Conservation (phyloP, 805 yeast genomes). For the Myxozyma melibiosi region DNA sequence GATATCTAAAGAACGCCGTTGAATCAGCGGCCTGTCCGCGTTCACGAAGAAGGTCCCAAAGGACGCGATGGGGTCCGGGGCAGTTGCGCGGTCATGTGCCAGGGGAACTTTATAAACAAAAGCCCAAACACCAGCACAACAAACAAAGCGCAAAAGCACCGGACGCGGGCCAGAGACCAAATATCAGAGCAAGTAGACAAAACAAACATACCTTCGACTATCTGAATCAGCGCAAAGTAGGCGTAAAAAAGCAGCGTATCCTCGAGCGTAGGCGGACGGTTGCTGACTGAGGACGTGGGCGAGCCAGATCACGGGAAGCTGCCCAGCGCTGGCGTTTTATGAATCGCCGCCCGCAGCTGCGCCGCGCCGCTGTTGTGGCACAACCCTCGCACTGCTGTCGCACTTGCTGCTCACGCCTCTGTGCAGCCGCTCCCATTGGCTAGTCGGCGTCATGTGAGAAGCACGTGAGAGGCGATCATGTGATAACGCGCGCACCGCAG, state of each 20-base stretch:
- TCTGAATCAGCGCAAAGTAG: not conserved
- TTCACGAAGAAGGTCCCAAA: not conserved
- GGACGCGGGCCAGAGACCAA: not conserved
- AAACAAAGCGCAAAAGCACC: not conserved
- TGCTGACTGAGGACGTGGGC: not conserved
- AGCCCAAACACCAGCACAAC: not conserved
- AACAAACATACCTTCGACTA: not conserved
- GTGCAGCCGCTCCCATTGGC: conserved; percentile 7
- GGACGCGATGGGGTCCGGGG: not conserved
- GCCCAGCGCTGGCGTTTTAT: conserved; percentile 15
- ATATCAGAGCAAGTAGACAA: not conserved
- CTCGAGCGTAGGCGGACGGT: not conserved
- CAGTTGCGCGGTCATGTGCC: conserved; percentile 23
- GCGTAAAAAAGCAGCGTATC: not conserved
- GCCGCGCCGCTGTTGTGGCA: not conserved
- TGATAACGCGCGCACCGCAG: not conserved
- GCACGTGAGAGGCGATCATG: conserved; percentile 9
- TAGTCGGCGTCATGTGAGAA: conserved; percentile 4
- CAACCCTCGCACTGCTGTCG: not conserved
- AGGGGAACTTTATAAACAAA: conserved; percentile 11
- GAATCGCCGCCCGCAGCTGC: not conserved
- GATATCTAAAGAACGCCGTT: not conserved
- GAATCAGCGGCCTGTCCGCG: not conserved
- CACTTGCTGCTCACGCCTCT: not conserved
- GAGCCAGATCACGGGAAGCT: conserved; percentile 27